Percentiles rank a stretch among this genome's conserved stretches.
These are phyloP conservation scores for Chaetomidium leptoderma DNA, from an alignment of 495 filamentous ascomycete genomes.

Conservation along the genomic window DNA sequence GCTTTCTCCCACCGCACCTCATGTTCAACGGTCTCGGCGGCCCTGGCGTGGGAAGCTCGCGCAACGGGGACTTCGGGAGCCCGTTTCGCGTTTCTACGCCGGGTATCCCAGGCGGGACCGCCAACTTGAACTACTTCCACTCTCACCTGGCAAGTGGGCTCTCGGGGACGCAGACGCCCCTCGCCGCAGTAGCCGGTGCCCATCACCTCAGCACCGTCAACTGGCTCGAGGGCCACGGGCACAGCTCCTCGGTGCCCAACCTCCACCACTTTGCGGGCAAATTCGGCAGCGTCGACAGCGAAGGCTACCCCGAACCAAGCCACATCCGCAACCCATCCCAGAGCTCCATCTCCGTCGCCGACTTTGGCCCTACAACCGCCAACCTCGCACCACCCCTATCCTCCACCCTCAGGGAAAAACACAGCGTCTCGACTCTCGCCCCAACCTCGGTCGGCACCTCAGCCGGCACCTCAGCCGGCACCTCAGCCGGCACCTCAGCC, in stretches of 20 bases:
- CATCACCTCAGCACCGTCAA: constrained; percentile 37
- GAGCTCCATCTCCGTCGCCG: constrained; percentile 41
- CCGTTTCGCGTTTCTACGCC: constrained; percentile 68
- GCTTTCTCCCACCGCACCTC: constrained; percentile 34
- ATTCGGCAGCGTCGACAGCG: constrained; percentile 4
- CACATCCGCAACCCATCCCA: constrained; percentile 44
- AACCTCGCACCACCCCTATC: constrained; percentile 7
- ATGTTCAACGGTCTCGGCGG: constrained; percentile 30
- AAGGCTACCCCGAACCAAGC: constrained; percentile 16
- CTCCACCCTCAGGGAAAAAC: constrained; percentile 41
- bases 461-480: constrained; percentile 48
- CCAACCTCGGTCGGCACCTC: constrained; percentile 43
- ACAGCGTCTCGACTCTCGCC: constrained; percentile 52
- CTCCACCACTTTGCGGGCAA: constrained; percentile 20
- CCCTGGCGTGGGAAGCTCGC: constrained; percentile 23
- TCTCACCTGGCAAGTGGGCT: constrained; percentile 72
- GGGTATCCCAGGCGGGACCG: constrained; percentile 78
- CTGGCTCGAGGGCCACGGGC: constrained; percentile 39
- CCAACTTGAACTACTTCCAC: constrained; percentile 88
- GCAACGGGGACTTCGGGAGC: constrained; percentile 52
- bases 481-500: constrained; percentile 33
- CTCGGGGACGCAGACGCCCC: constrained; percentile 79
- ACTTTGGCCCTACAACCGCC: constrained; percentile 29
- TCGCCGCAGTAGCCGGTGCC: constrained; percentile 77
- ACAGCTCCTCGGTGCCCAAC: constrained; percentile 32